phyloP scores from a whole-genome alignment of 2,329 filamentous ascomycete genomes.

The Paecilomyces dactylethromorphus region DNA sequence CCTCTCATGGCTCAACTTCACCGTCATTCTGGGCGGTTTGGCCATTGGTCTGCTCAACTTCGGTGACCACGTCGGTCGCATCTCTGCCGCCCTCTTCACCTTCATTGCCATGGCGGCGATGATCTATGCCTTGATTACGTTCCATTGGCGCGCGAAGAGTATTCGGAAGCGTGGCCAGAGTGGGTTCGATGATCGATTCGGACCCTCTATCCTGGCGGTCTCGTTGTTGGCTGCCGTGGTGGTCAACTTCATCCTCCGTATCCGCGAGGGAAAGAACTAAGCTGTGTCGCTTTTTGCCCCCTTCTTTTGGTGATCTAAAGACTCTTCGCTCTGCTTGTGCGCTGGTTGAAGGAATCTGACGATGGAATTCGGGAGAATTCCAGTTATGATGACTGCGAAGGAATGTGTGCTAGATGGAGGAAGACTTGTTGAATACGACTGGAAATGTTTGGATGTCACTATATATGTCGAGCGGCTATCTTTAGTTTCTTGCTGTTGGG shows the following conservation, averaged over 20 bases:
- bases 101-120: conserved; percentile 90
- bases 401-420: not conserved
- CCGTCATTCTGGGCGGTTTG: conserved; percentile 92
- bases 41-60: conserved; percentile 98
- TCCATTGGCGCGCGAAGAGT: conserved; percentile 93
- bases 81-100: conserved; percentile 89
- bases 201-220: conserved; percentile 82
- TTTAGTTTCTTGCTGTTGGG: not conserved
- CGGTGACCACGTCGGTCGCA: conserved; percentile 87
- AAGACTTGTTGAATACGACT: not conserved
- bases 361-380: not conserved
- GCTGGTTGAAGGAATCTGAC: not conserved
- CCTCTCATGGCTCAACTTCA: conserved; percentile 99
- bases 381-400: not conserved
- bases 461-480: not conserved
- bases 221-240: conserved; percentile 83
- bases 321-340: not conserved
- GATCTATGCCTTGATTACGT: conserved; percentile 89
- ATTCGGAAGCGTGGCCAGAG: conserved; percentile 87
- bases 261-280: conserved; percentile 18
- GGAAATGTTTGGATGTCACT: not conserved
- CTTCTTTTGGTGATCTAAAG: not conserved
- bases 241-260: conserved; percentile 85
- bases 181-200: conserved; percentile 93
- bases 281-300: not conserved